These are phyloP conservation scores for Teratosphaeria gauchensis DNA, from an alignment of 2,329 filamentous ascomycete genomes.

Conservation along the genomic window DNA sequence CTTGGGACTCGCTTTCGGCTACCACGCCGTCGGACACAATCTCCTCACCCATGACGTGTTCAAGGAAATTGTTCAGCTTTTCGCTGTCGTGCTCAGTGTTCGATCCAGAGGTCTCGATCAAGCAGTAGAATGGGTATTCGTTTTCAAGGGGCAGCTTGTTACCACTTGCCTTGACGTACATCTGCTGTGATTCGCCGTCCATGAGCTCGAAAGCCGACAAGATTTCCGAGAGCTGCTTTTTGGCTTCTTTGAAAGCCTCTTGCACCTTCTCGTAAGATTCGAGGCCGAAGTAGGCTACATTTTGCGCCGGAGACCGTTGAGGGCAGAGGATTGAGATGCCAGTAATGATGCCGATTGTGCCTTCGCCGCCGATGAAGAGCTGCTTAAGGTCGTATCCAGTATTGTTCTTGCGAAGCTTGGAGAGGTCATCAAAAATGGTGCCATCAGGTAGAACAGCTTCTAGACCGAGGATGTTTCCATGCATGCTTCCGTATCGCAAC, in stretches of 20 bases:
- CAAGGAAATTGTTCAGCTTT: constrained; percentile 83
- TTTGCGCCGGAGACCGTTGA: constrained; percentile 75
- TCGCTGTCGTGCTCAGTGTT: constrained; percentile 86
- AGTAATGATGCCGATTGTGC: constrained; percentile 90
- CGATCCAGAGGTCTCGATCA: constrained; percentile 92
- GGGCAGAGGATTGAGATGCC: constrained; percentile 83
- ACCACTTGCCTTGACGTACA: constrained; percentile 65
- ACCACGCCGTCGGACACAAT: constrained; percentile 84
- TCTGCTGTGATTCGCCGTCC: constrained; percentile 72
- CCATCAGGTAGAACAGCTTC: constrained; percentile 92
- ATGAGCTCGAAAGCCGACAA: constrained; percentile 96
- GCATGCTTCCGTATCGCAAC: constrained; percentile 84
- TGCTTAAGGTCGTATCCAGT: constrained; percentile 97
- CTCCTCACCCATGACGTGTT: constrained; percentile 80
- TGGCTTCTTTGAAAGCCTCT: constrained; percentile 77
- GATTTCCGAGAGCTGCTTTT: constrained; percentile 84
- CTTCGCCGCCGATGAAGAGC: constrained; percentile 90
- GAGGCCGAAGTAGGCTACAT: constrained; percentile 89
- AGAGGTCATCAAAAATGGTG: constrained; percentile 81
- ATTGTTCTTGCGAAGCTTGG: constrained; percentile 90
- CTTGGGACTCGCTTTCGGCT: constrained; percentile 87
- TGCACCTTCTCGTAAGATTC: constrained; percentile 86
- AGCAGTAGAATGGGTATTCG: constrained; percentile 86
- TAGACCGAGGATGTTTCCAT: constrained; percentile 83
- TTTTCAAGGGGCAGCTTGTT: constrained; percentile 73